These are phyloP conservation scores for Trametes polyzona DNA, from an alignment of 1,284 basidiomycete genomes.

Conservation along the genomic window DNA sequence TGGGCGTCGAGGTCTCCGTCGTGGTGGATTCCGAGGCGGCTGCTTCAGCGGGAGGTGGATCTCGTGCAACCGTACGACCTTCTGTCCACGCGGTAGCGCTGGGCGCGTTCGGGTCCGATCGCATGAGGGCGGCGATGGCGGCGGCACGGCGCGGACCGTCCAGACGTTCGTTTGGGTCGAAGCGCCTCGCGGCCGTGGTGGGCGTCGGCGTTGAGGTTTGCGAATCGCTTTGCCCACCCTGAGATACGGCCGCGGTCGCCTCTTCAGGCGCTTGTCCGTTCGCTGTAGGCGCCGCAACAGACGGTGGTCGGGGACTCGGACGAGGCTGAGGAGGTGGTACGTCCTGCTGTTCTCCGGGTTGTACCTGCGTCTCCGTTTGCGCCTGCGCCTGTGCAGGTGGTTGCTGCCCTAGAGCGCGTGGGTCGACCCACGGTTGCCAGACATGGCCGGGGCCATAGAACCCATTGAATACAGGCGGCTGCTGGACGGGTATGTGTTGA, in stretches of 20 bases:
- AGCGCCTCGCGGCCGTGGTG: not conserved
- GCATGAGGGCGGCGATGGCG: slow-evolving; percentile 17
- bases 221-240: not conserved
- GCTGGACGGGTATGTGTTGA: slow-evolving; percentile 32
- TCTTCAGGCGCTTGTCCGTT: not conserved
- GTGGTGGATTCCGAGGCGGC: not conserved
- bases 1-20: not conserved
- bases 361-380: not conserved
- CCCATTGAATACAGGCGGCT: slow-evolving; percentile 45
- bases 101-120: slow-evolving; percentile 1
- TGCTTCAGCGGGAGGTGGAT: not conserved
- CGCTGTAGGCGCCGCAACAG: slow-evolving; percentile 3
- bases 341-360: not conserved
- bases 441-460: slow-evolving; percentile 65
- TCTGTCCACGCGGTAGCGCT: not conserved
- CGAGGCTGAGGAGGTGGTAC: not conserved
- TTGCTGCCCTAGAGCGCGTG: slow-evolving; percentile 30
- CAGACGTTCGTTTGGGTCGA: not conserved
- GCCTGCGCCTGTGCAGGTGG: not conserved
- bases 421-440: slow-evolving; percentile 64
- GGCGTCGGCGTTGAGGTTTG: slow-evolving; percentile 12
- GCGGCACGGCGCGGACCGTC: slow-evolving; percentile 15
- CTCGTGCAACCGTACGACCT: not conserved
- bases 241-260: not conserved
- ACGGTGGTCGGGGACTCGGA: slow-evolving; percentile 21